Base-by-base conservation (phyloP, 2,329 filamentous ascomycete genomes). In the Capronia coronata region DNA sequence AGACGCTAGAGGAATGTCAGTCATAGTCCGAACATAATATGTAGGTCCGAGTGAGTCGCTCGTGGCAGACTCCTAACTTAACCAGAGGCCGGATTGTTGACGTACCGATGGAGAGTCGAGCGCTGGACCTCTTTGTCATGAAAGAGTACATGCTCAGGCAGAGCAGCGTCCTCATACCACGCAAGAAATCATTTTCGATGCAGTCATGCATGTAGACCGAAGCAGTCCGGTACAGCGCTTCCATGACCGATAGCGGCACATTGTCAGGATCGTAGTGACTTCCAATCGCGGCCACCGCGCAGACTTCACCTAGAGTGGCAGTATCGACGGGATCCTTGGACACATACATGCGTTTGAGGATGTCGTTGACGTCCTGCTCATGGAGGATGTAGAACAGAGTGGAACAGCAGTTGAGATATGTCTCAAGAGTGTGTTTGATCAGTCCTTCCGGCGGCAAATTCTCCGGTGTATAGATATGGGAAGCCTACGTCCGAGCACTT, bases 71-170 rank as follows among this genome's bases (percentile, higher is more conserved):
- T n/a, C n/a, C n/a, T n/a, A n/a, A n/a, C n/a, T n/a, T n/a, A n/a
- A n/a, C n/a, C n/a, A n/a, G n/a, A n/a, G n/a, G 25, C 6, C 6
- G 25, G 25, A 27, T 27, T 27, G 25, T 10, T 10, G 10, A 34
- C 37, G 1, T 43, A 50, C 48, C 38, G 19, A 51, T 32, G 14
- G 43, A 51, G 23, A 43, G 22, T 9, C 49, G 43, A 34, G 49
- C 43, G 25, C 39, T 51, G 13, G 21, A 23, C 13, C 49, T 37
- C 32, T 47, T 51, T 2, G 49, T 51, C 43, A 47, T 39, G 43
- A 46, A 51, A 3, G 38, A 51, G n/a, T 46, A 42, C 18, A 50
- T 50, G 43, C 48, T 41, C n/a, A 50, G 37, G 35, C 43, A 50
- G 18, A 50, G 21, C 11, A 51, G 10, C 13, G 46, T 39, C 30